phyloP scores from a whole-genome alignment of 2,329 filamentous ascomycete genomes.

The Paraphoma sp. region DNA sequence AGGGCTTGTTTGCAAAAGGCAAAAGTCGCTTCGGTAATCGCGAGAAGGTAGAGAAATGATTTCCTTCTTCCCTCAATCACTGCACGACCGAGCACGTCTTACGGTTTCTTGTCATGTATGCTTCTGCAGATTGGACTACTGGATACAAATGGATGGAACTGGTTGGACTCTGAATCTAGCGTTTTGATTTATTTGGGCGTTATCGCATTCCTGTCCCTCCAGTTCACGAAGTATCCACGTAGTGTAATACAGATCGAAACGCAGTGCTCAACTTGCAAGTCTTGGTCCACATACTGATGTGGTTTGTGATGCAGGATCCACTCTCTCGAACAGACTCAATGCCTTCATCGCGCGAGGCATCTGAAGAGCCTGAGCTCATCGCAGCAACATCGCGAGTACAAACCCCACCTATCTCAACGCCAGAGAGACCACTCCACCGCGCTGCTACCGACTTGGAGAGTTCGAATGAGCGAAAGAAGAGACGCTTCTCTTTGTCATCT shows the following conservation, averaged over 20 bases:
- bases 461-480: slow-evolving; percentile 30
- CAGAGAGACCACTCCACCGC: slow-evolving; percentile 8
- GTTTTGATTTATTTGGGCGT: slow-evolving; percentile 24
- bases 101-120: slow-evolving; percentile 13
- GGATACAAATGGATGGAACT: slow-evolving; percentile 14
- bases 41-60: slow-evolving; percentile 88
- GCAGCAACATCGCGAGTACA: slow-evolving; percentile 22
- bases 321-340: slow-evolving; percentile 29
- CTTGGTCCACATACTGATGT: slow-evolving; percentile 43
- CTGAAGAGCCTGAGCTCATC: slow-evolving; percentile 38
- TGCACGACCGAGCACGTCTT: slow-evolving; percentile 14
- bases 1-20: slow-evolving; percentile 89
- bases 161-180: slow-evolving; percentile 21
- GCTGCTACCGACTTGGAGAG: slow-evolving; percentile 18
- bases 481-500: slow-evolving; percentile 41
- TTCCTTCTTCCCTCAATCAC: slow-evolving; percentile 47
- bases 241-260: slow-evolving; percentile 39
- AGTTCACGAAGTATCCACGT: slow-evolving; percentile 26
- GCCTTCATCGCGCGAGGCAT: slow-evolving; percentile 38
- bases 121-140: slow-evolving; percentile 17
- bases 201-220: slow-evolving; percentile 20
- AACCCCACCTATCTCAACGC: slow-evolving; percentile 12
- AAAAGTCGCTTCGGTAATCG: slow-evolving; percentile 75
- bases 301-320: slow-evolving; percentile 43
- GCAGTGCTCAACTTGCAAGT: slow-evolving; percentile 23